Evolutionary conservation across 306 rosid species (phyloP), one percentile per base, ranked within the genome.

Genomic region (Sicyos baderoa): DNA sequence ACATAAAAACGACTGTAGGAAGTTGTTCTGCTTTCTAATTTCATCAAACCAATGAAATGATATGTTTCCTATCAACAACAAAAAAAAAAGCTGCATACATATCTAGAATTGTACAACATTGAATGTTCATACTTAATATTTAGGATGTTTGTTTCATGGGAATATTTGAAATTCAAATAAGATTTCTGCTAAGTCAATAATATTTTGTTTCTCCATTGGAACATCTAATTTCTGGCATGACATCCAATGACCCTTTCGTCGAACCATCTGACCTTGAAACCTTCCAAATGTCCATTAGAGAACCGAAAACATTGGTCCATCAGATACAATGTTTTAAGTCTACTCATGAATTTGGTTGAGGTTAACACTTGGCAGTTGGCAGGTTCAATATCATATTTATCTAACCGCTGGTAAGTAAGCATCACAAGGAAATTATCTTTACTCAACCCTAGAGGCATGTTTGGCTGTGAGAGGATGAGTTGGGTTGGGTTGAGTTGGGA

Each of bases 361-460:
- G n/a, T 35, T 40, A 37, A 18, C 9, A 17, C 69, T 63, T 3
- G 29, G 52, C 29, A 63, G 52, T 63, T 17, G 52, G 29, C 69
- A 63, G 15, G 51, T 40, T 16, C 22, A 6, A 37, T 18, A 5
- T 63, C 29, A 42, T n/a, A 11, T 35, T n/a, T 51, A 62, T 62
- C 51, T 5, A 63, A 60, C 29, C 0, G 69, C 50, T 40, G 32
- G n/a, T 40, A 63, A 63, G 10, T 37, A 37, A 63, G 69, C 6
- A 42, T 63, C 51, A 42, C 49, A 40, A 63, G 44, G 69, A 27
- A 63, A 63, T 18, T 18, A 18, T 59, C n/a, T 63, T 63, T 63
- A 63, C 29, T 63, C 29, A 19, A 42, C 17, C 17, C 17, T n/a
- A n/a, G n/a, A n/a, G n/a, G n/a, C n/a, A n/a, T n/a, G n/a, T n/a